phyloP scores from a whole-genome alignment of 2,329 filamentous ascomycete species.

The Exserohilum turcica region DNA sequence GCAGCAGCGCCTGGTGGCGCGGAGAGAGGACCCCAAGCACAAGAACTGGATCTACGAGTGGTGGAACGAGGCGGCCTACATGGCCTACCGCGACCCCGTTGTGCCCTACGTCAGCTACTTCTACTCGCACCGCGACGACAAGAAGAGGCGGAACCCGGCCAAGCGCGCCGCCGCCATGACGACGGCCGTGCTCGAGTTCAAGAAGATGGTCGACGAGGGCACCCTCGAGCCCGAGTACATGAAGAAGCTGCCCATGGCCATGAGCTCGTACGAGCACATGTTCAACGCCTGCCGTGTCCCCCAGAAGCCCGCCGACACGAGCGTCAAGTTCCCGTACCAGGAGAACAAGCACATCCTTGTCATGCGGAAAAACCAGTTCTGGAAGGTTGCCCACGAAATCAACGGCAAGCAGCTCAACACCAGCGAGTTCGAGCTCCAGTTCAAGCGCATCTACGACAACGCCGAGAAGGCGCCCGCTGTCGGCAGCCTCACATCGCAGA shows the following conservation, averaged over 20 bases:
- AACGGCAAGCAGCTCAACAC: slow-evolving; percentile 85
- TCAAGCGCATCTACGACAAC: slow-evolving; percentile 79
- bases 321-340: slow-evolving; percentile 75
- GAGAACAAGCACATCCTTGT: slow-evolving; percentile 87
- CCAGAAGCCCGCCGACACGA: slow-evolving; percentile 79
- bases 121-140: slow-evolving; percentile 96
- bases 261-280: slow-evolving; percentile 99
- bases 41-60: slow-evolving; percentile 97
- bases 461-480: slow-evolving; percentile 71
- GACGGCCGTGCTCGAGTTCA: slow-evolving; percentile 87
- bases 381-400: slow-evolving; percentile 84
- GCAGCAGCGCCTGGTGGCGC: slow-evolving; percentile 83
- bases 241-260: slow-evolving; percentile 95
- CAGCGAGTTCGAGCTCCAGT: slow-evolving; percentile 87
- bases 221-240: slow-evolving; percentile 96
- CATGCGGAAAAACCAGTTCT: slow-evolving; percentile 96
- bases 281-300: slow-evolving; percentile 92
- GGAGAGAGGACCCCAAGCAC: slow-evolving; percentile 75
- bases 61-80: slow-evolving; percentile 97
- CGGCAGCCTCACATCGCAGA: slow-evolving; percentile 85
- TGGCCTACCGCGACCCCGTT: slow-evolving; percentile 91
- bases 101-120: slow-evolving; percentile 99
- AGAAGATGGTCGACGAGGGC: slow-evolving; percentile 82
- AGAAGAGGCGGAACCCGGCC: slow-evolving; percentile 80
- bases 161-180: slow-evolving; percentile 93